A percentile compares a stretch with the other conserved stretches of the same genome.
Evolutionary conservation across 805 yeast genomes (phyloP).

Genomic region (Metahyphopichia silvanorum): DNA sequence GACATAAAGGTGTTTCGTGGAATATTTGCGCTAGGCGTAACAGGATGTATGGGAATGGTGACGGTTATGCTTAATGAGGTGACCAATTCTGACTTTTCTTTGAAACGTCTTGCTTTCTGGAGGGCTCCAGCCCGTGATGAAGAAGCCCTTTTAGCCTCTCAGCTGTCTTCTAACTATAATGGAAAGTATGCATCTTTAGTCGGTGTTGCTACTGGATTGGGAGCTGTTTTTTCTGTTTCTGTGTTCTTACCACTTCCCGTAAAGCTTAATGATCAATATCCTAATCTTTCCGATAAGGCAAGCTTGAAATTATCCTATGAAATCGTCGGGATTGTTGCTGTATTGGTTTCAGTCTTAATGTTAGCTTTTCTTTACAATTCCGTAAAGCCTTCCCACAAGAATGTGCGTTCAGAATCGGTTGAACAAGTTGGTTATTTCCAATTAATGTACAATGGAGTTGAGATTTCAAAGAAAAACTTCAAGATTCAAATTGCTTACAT

Average conservation of each 20-base stretch:
- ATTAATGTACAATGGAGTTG: slow-evolving; percentile 46
- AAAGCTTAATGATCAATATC: slow-evolving; percentile 36
- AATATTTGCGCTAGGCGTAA: slow-evolving; percentile 61
- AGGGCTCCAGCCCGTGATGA: slow-evolving; percentile 5
- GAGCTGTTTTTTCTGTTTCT: slow-evolving; percentile 63
- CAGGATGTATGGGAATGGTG: slow-evolving; percentile 52
- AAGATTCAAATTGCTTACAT: slow-evolving; percentile 53
- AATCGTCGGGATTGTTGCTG: slow-evolving; percentile 42
- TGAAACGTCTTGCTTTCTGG: slow-evolving; percentile 27
- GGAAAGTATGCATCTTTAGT: slow-evolving; percentile 60
- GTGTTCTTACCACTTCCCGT: slow-evolving; percentile 57
- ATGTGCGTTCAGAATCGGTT: slow-evolving; percentile 23
- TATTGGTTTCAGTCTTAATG: slow-evolving; percentile 37
- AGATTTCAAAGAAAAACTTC: slow-evolving; percentile 42
- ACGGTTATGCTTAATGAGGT: slow-evolving; percentile 59
- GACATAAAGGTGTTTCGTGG: slow-evolving; percentile 47
- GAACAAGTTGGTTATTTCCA: slow-evolving; percentile 31
- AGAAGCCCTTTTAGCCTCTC: background rate
- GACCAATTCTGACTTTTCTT: slow-evolving; percentile 40
- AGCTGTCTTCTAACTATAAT: slow-evolving; percentile 11
- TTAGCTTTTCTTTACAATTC: slow-evolving; percentile 44
- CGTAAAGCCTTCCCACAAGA: slow-evolving; percentile 22
- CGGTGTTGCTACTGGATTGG: slow-evolving; percentile 62
- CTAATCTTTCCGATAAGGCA: slow-evolving; percentile 30
- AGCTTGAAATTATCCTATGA: slow-evolving; percentile 49